phyloP scores from a whole-genome alignment of 2,329 filamentous ascomycete species.

The Scolecobasidium constrictum region DNA sequence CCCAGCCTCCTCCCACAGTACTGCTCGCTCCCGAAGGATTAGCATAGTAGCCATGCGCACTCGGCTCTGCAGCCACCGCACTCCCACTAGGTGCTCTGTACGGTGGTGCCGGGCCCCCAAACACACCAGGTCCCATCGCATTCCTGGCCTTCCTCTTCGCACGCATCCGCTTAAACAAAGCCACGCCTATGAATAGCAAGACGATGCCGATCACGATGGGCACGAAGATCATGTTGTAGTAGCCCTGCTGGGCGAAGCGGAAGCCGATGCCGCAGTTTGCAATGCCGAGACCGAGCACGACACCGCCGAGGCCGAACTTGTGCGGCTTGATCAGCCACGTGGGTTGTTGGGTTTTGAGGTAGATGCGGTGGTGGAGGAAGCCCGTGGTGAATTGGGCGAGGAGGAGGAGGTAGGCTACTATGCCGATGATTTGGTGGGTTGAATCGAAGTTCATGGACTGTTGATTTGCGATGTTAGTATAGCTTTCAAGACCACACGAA shows the following conservation, averaged over 20 bases:
- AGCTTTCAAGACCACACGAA: neutral
- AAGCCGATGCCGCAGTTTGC: constrained; percentile 17
- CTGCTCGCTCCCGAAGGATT: neutral
- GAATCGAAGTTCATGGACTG: constrained; percentile 9
- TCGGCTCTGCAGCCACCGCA: no score
- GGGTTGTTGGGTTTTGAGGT: constrained; percentile 11
- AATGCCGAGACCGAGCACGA: constrained; percentile 14
- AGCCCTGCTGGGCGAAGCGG: constrained; percentile 12
- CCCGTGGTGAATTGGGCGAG: constrained; percentile 14
- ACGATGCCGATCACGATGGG: constrained; percentile 15
- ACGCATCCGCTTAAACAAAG: neutral
- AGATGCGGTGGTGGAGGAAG: constrained; percentile 14
- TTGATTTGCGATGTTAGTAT: no score
- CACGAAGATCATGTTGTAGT: constrained; percentile 14
- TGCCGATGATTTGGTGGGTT: constrained; percentile 15
- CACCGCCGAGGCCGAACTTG: constrained; percentile 12
- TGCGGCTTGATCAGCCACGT: constrained; percentile 14
- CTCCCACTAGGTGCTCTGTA: no score
- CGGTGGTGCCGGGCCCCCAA: constrained; percentile 1
- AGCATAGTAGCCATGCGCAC: constrained; percentile 1
- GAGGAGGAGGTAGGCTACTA: constrained; percentile 12
- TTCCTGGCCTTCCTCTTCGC: neutral
- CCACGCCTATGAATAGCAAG: constrained; percentile 6
- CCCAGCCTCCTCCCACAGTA: neutral
- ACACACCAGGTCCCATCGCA: neutral